These are phyloP conservation scores for Starmerella ratchasimensis DNA, from an alignment of 805 yeast genomes.

Conservation along the genomic window DNA sequence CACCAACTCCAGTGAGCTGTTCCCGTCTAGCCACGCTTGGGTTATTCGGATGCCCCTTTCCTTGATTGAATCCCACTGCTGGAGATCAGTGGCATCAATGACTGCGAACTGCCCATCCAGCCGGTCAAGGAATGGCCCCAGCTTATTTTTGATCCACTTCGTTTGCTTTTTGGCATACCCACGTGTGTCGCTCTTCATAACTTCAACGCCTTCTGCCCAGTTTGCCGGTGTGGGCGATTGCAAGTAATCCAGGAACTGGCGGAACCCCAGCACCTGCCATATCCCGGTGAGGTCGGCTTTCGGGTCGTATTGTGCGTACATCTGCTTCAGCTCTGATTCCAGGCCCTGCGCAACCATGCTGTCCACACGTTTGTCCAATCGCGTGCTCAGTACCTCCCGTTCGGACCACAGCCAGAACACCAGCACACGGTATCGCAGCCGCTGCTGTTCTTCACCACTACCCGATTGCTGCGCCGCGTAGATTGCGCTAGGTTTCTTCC, in stretches of 20 bases:
- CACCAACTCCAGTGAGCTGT: slow-evolving; percentile 8
- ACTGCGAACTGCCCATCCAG: slow-evolving; percentile 46
- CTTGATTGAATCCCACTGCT: slow-evolving; percentile 47
- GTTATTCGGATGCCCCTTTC: slow-evolving; percentile 43
- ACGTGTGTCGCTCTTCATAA: slow-evolving; percentile 71
- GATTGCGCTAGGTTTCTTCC: slow-evolving; percentile 52
- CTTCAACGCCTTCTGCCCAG: slow-evolving; percentile 16
- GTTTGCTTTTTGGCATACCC: slow-evolving; percentile 80
- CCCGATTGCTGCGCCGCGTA: slow-evolving; percentile 53
- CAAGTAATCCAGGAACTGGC: slow-evolving; percentile 27
- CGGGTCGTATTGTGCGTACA: slow-evolving; percentile 30
- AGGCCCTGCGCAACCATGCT: slow-evolving; percentile 66
- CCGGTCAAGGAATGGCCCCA: slow-evolving; percentile 45
- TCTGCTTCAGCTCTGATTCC: slow-evolving; percentile 47
- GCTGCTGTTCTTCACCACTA: slow-evolving; percentile 24
- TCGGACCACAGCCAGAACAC: slow-evolving; percentile 76
- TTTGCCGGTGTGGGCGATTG: background rate
- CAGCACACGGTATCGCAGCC: slow-evolving; percentile 28
- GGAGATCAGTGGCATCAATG: slow-evolving; percentile 64
- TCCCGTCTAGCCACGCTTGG: slow-evolving; percentile 26
- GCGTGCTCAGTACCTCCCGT: slow-evolving; percentile 37
- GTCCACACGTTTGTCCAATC: slow-evolving; percentile 74
- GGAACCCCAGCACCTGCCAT: slow-evolving; percentile 92
- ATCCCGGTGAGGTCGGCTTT: slow-evolving; percentile 41
- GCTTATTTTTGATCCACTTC: slow-evolving; percentile 71